Percentiles rank a stretch among this genome's conserved stretches.
Evolutionary conservation across 805 yeast species (phyloP).

Genomic region (Candida silvicultrix): DNA sequence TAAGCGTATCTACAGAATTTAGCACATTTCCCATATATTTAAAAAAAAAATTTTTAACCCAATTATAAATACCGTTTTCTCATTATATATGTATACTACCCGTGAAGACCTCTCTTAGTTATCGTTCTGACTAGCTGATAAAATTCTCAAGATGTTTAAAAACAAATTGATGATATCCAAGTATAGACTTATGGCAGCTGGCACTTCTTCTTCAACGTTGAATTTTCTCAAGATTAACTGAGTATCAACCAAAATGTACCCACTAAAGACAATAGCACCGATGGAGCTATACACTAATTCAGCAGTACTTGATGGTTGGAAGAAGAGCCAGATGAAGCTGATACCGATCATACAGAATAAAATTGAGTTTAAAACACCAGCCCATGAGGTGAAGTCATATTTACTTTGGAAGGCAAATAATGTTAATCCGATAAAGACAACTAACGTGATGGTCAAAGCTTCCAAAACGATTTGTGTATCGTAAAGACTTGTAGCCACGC

Average conservation of each 20-base stretch:
- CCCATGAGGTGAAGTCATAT: slow-evolving; percentile 69
- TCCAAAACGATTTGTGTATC: slow-evolving; percentile 61
- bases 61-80: too few relatives aligned
- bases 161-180: slow-evolving; percentile 81
- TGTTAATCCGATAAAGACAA: slow-evolving; percentile 73
- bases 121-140: slow-evolving; percentile 26
- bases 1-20: too few relatives aligned
- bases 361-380: slow-evolving; percentile 47
- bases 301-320: slow-evolving; percentile 45
- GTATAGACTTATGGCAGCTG: slow-evolving; percentile 71
- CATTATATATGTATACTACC: too few relatives aligned
- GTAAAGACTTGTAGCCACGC: slow-evolving; percentile 55
- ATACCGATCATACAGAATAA: slow-evolving; percentile 67
- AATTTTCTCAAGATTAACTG: slow-evolving; percentile 69
- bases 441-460: slow-evolving; percentile 61
- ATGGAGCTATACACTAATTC: slow-evolving; percentile 64
- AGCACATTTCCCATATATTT: too few relatives aligned
- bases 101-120: background rate
- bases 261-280: slow-evolving; percentile 70
- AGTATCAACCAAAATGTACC: slow-evolving; percentile 74
- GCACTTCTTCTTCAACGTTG: slow-evolving; percentile 81
- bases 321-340: slow-evolving; percentile 64
- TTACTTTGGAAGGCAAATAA: slow-evolving; percentile 70
- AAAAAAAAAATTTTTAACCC: too few relatives aligned
- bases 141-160: slow-evolving; percentile 63